A percentile compares a stretch with the other conserved stretches of the same genome.
Evolutionary conservation across 2,329 filamentous ascomycete species (phyloP).

Genomic region (Exophiala spinifera): DNA sequence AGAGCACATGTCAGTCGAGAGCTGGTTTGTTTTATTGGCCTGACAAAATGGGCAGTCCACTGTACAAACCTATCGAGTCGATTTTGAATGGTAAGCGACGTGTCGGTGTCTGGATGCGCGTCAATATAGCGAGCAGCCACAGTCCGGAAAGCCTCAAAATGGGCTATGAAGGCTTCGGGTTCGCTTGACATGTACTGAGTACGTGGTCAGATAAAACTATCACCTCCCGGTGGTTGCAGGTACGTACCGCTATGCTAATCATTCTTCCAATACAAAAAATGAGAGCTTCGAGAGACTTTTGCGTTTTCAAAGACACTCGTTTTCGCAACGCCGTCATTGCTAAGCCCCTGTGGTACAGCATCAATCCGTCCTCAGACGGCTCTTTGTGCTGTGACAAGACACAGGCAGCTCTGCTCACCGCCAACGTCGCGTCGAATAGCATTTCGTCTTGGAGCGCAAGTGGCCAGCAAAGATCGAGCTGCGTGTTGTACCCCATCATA

Average conservation of each 20-base stretch:
- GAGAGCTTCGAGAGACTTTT: slow-evolving; percentile 3
- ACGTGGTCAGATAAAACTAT: not conserved
- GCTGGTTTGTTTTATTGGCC: no score
- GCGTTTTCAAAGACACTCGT: not conserved
- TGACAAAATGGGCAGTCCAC: no score
- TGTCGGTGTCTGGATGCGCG: slow-evolving; percentile 8
- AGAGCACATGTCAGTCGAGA: not conserved
- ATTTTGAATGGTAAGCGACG: slow-evolving; percentile 12
- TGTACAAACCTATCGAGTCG: slow-evolving; percentile 10
- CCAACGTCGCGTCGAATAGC: slow-evolving; percentile 19
- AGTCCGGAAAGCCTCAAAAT: slow-evolving; percentile 13
- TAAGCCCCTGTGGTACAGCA: slow-evolving; percentile 15
- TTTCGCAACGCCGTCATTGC: slow-evolving; percentile 12
- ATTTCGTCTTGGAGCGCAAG: slow-evolving; percentile 19
- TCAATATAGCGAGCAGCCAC: slow-evolving; percentile 12
- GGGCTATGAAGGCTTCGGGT: slow-evolving; percentile 14
- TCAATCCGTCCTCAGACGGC: slow-evolving; percentile 12
- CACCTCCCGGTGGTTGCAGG: not conserved
- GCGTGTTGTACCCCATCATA: slow-evolving; percentile 17
- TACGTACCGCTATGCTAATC: slow-evolving; percentile 15
- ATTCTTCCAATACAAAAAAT: slow-evolving; percentile 19
- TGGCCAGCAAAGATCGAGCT: slow-evolving; percentile 22
- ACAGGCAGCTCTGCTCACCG: slow-evolving; percentile 17
- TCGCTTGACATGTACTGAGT: slow-evolving; percentile 21
- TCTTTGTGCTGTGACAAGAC: slow-evolving; percentile 4